Evolutionary conservation across 1,284 basidiomycete genomes (phyloP).

Genomic region (Rhodofomes roseus): DNA sequence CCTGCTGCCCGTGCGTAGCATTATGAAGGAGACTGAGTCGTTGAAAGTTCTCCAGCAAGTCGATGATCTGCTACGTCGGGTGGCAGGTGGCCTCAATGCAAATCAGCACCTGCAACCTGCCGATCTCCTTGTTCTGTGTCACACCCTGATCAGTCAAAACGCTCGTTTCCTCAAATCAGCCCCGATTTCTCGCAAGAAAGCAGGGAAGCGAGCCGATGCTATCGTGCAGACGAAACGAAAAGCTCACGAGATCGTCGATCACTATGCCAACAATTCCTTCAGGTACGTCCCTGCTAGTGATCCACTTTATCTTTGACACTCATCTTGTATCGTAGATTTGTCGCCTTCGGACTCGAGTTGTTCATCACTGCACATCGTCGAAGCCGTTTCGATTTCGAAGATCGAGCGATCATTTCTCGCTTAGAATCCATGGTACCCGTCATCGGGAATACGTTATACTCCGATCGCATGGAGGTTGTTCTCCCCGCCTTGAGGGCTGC

Average conservation of each 20-base stretch:
- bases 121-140: constrained; percentile 81
- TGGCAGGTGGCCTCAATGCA: constrained; percentile 82
- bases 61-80: constrained; percentile 85
- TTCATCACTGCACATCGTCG: constrained; percentile 87
- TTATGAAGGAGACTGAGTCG: constrained; percentile 86
- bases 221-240: constrained; percentile 81
- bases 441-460: constrained; percentile 93
- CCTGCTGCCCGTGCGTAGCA: constrained; percentile 77
- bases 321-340: constrained; percentile 61
- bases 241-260: constrained; percentile 51
- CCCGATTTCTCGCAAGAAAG: constrained; percentile 36
- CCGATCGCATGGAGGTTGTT: constrained; percentile 79
- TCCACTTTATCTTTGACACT: background rate
- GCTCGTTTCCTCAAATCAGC: constrained; percentile 73
- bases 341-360: constrained; percentile 90
- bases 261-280: constrained; percentile 84
- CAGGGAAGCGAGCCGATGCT: constrained; percentile 43
- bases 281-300: constrained; percentile 49
- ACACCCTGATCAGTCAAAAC: constrained; percentile 90
- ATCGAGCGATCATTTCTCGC: constrained; percentile 68
- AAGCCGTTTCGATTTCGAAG: constrained; percentile 82
- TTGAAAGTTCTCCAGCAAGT: constrained; percentile 82
- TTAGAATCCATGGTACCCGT: constrained; percentile 85
- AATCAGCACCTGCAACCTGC: constrained; percentile 72
- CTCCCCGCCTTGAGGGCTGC: constrained; percentile 78